These are phyloP conservation scores for Colletotrichum sp. DNA, from an alignment of 2,329 filamentous ascomycete species.

Conservation along the genomic window DNA sequence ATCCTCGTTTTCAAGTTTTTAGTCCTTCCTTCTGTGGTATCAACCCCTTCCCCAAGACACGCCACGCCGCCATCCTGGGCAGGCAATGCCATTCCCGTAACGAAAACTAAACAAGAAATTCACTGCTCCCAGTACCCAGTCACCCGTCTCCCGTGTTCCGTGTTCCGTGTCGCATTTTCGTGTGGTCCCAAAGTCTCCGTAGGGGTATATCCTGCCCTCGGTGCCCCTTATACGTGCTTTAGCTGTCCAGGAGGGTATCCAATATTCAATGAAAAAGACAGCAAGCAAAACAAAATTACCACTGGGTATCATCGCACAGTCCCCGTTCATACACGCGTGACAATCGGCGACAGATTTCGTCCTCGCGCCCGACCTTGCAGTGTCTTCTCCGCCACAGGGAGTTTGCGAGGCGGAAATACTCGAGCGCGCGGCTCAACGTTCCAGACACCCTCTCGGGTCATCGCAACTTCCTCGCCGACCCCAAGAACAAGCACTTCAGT, in stretches of 20 bases:
- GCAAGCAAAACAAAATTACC: background rate
- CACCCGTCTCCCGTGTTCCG: background rate
- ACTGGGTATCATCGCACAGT: background rate
- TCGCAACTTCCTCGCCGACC: slow-evolving; percentile 45
- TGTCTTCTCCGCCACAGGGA: background rate
- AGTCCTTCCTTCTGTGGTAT: background rate
- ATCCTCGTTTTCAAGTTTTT: background rate
- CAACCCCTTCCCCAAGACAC: background rate
- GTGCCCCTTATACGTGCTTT: background rate
- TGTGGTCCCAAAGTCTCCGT: background rate
- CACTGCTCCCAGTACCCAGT: background rate
- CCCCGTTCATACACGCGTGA: background rate
- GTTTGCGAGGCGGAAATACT: background rate
- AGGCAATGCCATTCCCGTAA: background rate
- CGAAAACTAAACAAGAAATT: background rate
- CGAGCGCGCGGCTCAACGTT: slow-evolving; percentile 4
- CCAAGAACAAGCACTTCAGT: slow-evolving; percentile 48
- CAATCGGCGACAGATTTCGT: background rate
- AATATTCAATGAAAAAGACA: background rate
- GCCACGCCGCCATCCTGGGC: background rate
- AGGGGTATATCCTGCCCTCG: background rate
- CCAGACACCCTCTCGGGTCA: slow-evolving; percentile 45
- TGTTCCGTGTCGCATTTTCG: background rate
- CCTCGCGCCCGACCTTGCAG: background rate
- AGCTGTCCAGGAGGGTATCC: background rate